Conservation (phyloP, 139 green algal species). For the Medakamo hakoo region DNA sequence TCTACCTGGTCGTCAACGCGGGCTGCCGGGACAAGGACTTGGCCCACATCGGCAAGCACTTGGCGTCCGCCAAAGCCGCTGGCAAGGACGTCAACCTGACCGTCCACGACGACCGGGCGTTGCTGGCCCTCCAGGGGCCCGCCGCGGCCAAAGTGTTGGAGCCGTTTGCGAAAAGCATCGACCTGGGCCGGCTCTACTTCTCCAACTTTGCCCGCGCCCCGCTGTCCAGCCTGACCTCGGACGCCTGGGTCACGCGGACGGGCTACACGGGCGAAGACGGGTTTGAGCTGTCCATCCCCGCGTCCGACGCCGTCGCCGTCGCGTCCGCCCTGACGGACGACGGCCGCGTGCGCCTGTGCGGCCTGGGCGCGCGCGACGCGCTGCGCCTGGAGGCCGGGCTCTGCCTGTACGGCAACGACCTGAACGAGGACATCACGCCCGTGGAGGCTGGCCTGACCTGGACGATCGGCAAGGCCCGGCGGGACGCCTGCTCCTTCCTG, state of each 20-base stretch:
- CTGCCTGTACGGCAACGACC: constrained; percentile 97
- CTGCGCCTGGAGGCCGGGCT: constrained; percentile 94
- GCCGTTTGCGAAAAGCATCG: constrained; percentile 3
- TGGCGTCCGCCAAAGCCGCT: constrained; percentile 41
- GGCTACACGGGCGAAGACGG: constrained; percentile 99
- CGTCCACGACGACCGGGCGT: constrained; percentile 73
- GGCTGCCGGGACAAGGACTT: constrained; percentile 95
- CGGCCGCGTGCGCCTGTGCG: constrained; percentile 46
- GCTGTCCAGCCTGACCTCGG: constrained; percentile 52
- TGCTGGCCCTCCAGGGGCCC: constrained; percentile 87
- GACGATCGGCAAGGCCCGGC: constrained; percentile 82
- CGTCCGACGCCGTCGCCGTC: constrained; percentile 43
- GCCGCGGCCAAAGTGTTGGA: constrained; percentile 36
- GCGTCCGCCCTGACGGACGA: constrained; percentile 49
- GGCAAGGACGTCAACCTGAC: constrained; percentile 33
- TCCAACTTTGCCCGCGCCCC: constrained; percentile 56
- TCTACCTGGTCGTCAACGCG: constrained; percentile 98
- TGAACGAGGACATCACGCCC: constrained; percentile 82
- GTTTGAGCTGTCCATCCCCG: constrained; percentile 90
- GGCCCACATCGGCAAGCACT: constrained; percentile 69
- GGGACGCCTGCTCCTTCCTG: constrained; percentile 80
- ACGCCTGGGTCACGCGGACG: constrained; percentile 79
- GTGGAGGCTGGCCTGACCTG: constrained; percentile 94
- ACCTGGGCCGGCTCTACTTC: constrained; percentile 87
- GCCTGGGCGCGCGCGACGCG: constrained; percentile 83